These are phyloP conservation scores for Licmophora abbreviata DNA, from an alignment of 108 stramenopile genomes.

Conservation along the genomic window DNA sequence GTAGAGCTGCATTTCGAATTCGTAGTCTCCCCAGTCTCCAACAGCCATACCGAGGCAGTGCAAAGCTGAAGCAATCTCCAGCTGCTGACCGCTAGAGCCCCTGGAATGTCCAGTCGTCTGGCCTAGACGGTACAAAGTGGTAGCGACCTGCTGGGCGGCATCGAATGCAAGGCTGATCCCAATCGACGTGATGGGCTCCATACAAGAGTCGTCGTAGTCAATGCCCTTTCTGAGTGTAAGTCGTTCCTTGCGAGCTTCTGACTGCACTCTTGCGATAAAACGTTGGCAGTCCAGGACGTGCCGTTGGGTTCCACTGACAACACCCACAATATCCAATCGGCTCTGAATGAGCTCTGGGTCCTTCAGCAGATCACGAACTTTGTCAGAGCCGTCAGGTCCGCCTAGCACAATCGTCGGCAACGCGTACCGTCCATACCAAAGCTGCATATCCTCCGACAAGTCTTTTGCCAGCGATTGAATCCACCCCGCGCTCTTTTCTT, in stretches of 20 bases:
- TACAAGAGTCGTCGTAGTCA: background rate
- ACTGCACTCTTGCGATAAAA: background rate
- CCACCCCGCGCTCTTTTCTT: background rate
- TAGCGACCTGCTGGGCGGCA: slow-evolving; percentile 4
- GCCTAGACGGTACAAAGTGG: background rate
- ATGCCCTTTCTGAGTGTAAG: background rate
- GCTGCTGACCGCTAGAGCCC: slow-evolving; percentile 8
- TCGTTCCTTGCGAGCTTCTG: background rate
- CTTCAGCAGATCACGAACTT: background rate
- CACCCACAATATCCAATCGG: slow-evolving; percentile 6
- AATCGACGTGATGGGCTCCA: slow-evolving; percentile 10
- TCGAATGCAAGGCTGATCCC: slow-evolving; percentile 9
- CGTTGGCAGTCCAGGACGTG: slow-evolving; percentile 4
- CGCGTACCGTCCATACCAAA: slow-evolving; percentile 8
- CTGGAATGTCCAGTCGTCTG: background rate
- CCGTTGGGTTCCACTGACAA: slow-evolving; percentile 7
- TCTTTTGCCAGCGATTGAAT: background rate
- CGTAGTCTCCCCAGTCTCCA: slow-evolving; percentile 20
- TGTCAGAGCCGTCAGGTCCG: background rate
- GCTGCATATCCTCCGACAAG: background rate
- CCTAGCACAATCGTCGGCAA: slow-evolving; percentile 2
- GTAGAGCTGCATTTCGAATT: slow-evolving; percentile 32
- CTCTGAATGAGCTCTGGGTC: slow-evolving; percentile 2
- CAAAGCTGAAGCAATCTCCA: slow-evolving; percentile 22
- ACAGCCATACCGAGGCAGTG: slow-evolving; percentile 24